These are phyloP conservation scores for Cucumis hystrix DNA, from an alignment of 306 rosid species.

Conservation along the genomic window DNA sequence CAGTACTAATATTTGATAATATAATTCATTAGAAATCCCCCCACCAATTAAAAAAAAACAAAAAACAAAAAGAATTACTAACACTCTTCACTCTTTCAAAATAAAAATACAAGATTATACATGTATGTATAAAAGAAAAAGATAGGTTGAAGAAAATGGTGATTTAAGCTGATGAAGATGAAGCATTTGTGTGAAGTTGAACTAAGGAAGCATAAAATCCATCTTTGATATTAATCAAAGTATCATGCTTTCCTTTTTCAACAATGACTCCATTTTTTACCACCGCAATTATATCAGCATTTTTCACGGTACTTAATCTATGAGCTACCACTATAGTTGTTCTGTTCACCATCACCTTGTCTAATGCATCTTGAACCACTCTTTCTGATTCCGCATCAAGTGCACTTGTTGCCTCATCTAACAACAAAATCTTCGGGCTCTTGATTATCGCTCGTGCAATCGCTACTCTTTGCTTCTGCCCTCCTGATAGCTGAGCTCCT, in stretches of 20 bases:
- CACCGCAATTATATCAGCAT: slow-evolving; percentile 54
- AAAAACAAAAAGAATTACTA: no score
- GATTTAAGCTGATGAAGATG: slow-evolving; percentile 19
- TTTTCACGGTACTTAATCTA: slow-evolving; percentile 46
- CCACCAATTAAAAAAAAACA: no score
- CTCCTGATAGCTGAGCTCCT: slow-evolving; percentile 64
- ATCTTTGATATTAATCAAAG: slow-evolving; percentile 34
- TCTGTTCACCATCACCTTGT: slow-evolving; percentile 37
- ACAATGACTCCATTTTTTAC: slow-evolving; percentile 48
- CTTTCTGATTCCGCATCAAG: slow-evolving; percentile 74
- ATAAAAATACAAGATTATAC: not conserved
- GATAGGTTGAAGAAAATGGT: not conserved
- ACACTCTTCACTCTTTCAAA: no score
- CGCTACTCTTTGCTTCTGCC: slow-evolving; percentile 74
- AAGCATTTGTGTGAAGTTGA: slow-evolving; percentile 30
- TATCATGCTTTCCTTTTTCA: slow-evolving; percentile 63
- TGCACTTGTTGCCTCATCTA: slow-evolving; percentile 78
- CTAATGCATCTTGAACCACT: slow-evolving; percentile 64
- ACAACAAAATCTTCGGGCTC: slow-evolving; percentile 47
- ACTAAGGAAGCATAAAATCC: slow-evolving; percentile 55
- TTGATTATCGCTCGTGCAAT: slow-evolving; percentile 59
- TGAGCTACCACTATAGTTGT: slow-evolving; percentile 68
- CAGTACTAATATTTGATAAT: not conserved
- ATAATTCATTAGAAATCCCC: not conserved
- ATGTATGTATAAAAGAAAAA: not conserved